A percentile compares a stretch with the other conserved stretches of the same genome.
These are phyloP conservation scores for Suillus clintonianus DNA, from an alignment of 768 basidiomycete species.

Conservation along the genomic window DNA sequence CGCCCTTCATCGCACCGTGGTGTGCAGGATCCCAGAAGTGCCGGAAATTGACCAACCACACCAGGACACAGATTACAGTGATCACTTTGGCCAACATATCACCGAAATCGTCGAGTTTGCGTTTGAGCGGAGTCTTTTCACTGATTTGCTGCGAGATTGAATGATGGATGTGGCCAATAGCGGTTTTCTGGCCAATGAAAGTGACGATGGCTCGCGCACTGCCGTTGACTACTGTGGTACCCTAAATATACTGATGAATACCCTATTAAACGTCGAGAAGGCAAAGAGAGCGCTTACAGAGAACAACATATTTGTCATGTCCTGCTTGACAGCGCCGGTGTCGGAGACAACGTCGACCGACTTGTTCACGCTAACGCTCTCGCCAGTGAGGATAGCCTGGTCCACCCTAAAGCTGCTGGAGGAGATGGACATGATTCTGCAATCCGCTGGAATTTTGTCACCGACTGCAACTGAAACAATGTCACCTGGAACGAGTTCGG, in stretches of 20 bases:
- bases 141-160: slow-evolving; percentile 91
- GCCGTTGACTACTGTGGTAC: slow-evolving; percentile 95
- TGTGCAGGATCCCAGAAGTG: slow-evolving; percentile 97
- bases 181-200: slow-evolving; percentile 83
- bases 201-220: slow-evolving; percentile 86
- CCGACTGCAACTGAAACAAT: slow-evolving; percentile 90
- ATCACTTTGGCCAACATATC: slow-evolving; percentile 98
- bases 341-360: slow-evolving; percentile 68
- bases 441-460: slow-evolving; percentile 95
- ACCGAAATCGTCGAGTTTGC: slow-evolving; percentile 97
- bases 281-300: slow-evolving; percentile 52
- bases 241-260: slow-evolving; percentile 45
- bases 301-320: slow-evolving; percentile 97
- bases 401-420: slow-evolving; percentile 94
- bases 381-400: slow-evolving; percentile 96
- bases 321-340: slow-evolving; percentile 87
- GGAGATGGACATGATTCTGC: slow-evolving; percentile 82
- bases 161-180: slow-evolving; percentile 96
- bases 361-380: slow-evolving; percentile 89
- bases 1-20: slow-evolving; percentile 87
- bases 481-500: slow-evolving; percentile 93
- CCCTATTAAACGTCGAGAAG: not conserved
- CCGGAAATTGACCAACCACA: slow-evolving; percentile 96
- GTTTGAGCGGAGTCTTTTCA: slow-evolving; percentile 96
- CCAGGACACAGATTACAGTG: slow-evolving; percentile 92